Evolutionary conservation across 257 asterid species (phyloP), one percentile per base, ranked within the genome.

Genomic region (Petrea volubilis): DNA sequence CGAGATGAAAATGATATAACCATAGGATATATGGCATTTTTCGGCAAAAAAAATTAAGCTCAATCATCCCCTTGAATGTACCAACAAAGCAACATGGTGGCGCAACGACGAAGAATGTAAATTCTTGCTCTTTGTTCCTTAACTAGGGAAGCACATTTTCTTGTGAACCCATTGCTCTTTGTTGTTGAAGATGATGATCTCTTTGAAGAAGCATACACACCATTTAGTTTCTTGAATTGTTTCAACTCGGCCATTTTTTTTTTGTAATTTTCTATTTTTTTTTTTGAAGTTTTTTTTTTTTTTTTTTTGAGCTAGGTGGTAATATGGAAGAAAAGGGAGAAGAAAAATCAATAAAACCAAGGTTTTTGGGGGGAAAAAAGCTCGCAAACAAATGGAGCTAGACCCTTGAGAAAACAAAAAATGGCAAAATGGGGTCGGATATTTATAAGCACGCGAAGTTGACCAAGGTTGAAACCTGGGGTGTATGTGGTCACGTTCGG

Each of bases 61-160:
- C 23, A 86, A 20, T 92, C 96, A 67, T 92, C 97, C 70, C 90
- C 94, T 50, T 89, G 93, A 58, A 92, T 89, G 78, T 92, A 92
- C 92, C 90, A 92, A 75, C 97, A 88, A 27, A 82, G 84, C 58
- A 92, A 85, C 94, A 89, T 87, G 85, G 96, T 84, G 81, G 97
- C 96, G 71, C 96, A 89, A 3, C 96, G 96, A 29, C 97, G 96
- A 75, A 92, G 82, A 21, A 92, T 90, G 79, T 92, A 89, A 60
- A 92, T 82, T 61, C 96, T 61, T 7, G 90, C 96, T 21, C 96
- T 68, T 75, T 92, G 97, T 69, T 92, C 87, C 64, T 86, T 92
- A 15, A 86, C 89, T 55, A 92, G 70, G 53, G 88, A 81, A 17
- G 90, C 89, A 61, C 96, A 92, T 70, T 89, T 92, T 68, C 86